Percentiles rank a stretch among this genome's conserved stretches.
phyloP scores from a whole-genome alignment of 179 eudicot genomes.

The Vitellaria paradoxa region DNA sequence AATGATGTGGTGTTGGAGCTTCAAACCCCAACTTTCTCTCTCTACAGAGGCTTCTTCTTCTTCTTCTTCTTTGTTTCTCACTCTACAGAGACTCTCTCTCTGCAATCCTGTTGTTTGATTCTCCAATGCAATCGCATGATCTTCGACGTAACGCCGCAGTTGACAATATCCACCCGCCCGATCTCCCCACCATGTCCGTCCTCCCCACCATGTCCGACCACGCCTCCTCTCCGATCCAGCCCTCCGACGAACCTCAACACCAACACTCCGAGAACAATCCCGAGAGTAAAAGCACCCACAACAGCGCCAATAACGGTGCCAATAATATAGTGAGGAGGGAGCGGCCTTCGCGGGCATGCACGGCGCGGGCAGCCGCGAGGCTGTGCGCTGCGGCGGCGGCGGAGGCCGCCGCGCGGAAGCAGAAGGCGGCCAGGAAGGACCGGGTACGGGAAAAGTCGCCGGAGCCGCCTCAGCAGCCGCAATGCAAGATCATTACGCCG shows the following conservation, averaged over 20 bases:
- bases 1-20: not conserved
- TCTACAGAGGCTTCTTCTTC: not conserved
- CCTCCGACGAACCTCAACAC: not conserved
- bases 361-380: constrained; percentile 56
- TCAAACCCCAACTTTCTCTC: not conserved
- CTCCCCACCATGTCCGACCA: constrained; percentile 12
- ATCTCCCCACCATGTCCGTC: constrained; percentile 16
- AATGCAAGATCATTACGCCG: constrained; percentile 16
- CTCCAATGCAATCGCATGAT: constrained; percentile 17
- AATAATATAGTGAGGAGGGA: constrained; percentile 51
- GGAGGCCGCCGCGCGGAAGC: constrained; percentile 48
- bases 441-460: not conserved
- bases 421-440: constrained; percentile 31
- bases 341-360: constrained; percentile 85
- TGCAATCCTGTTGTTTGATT: constrained; percentile 2
- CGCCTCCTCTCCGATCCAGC: constrained; percentile 10
- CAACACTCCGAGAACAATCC: constrained; percentile 5
- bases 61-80: not conserved
- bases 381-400: constrained; percentile 62
- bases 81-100: not conserved
- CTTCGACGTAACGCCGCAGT: not conserved
- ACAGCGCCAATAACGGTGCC: constrained; percentile 20
- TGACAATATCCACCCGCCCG: not conserved
- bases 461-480: constrained; percentile 7
- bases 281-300: not conserved